Percentiles rank a stretch among this genome's conserved stretches.
These are phyloP conservation scores for Centaurea solstitialis DNA, from an alignment of 129 eudicot genomes.

Conservation along the genomic window DNA sequence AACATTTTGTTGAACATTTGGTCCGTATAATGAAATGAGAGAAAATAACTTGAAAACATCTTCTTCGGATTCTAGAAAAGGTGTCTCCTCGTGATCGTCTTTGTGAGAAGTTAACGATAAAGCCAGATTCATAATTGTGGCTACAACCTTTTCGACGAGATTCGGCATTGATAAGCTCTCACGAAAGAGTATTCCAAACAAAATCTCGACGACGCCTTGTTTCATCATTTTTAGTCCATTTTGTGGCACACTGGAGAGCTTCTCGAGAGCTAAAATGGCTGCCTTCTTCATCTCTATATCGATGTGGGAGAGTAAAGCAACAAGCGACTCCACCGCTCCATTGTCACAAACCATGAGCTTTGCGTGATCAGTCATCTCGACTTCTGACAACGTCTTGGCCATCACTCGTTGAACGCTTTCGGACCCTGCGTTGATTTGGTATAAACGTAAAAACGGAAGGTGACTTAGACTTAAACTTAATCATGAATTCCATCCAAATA, in stretches of 20 bases:
- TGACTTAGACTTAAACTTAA: no score
- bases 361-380: conserved; percentile 50
- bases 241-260: conserved; percentile 48
- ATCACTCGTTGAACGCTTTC: conserved; percentile 35
- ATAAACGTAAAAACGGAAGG: not conserved
- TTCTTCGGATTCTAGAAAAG: conserved; percentile 45
- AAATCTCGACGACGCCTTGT: conserved; percentile 38
- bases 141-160: conserved; percentile 42
- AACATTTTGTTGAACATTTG: conserved; percentile 49
- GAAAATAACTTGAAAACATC: conserved; percentile 57
- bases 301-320: conserved; percentile 35
- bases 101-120: conserved; percentile 25
- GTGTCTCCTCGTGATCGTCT: conserved; percentile 11
- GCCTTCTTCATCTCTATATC: conserved; percentile 41
- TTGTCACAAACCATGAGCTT: conserved; percentile 38
- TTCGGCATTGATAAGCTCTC: conserved; percentile 52
- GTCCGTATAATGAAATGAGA: conserved; percentile 43
- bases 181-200: conserved; percentile 53
- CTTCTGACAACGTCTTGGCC: conserved; percentile 51
- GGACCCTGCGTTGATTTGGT: conserved; percentile 34
- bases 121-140: conserved; percentile 48
- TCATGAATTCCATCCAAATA: conserved; percentile 6
- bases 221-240: conserved; percentile 45
- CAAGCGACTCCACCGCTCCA: conserved; percentile 46
- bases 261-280: conserved; percentile 46